These are phyloP conservation scores for Pseudogymnoascus sp. DNA, from an alignment of 2,329 filamentous ascomycete genomes.

Conservation along the genomic window DNA sequence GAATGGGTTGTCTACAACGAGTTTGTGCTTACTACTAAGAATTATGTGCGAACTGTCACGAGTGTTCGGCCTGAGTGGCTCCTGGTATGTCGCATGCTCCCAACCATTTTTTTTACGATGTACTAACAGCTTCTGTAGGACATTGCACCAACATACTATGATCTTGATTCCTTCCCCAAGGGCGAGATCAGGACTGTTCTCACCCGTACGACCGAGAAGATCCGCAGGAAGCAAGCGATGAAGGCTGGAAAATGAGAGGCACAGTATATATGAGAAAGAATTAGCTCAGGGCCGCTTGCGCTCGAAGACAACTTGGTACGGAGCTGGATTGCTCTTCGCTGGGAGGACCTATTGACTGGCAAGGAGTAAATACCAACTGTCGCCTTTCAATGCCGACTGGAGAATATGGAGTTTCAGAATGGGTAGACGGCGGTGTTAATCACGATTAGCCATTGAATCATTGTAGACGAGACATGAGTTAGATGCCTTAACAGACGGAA, in stretches of 20 bases:
- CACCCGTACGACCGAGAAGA: constrained; percentile 50
- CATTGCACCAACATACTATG: constrained; percentile 89
- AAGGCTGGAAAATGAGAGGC: not conserved
- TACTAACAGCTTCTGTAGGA: constrained; percentile 51
- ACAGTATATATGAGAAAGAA: not conserved
- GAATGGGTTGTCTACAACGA: constrained; percentile 99
- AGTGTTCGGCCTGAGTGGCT: constrained; percentile 92
- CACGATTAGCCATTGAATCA: not conserved
- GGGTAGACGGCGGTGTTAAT: not conserved
- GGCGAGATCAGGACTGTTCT: constrained; percentile 74
- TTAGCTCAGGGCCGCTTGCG: not conserved
- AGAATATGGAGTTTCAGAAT: constrained; percentile 5
- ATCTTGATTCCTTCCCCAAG: constrained; percentile 73
- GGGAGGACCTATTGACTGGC: not conserved
- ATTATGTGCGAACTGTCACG: constrained; percentile 93
- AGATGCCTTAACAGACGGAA: not conserved
- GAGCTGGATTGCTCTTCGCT: not conserved
- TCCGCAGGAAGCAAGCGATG: constrained; percentile 41
- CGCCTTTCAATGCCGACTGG: not conserved
- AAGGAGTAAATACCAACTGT: constrained; percentile 4
- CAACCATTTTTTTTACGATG: not conserved
- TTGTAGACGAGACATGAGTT: constrained; percentile 3
- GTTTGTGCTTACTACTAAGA: constrained; percentile 95
- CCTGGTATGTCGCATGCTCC: constrained; percentile 50
- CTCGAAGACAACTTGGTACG: not conserved